phyloP scores from a whole-genome alignment of 2,329 filamentous ascomycete genomes.

The Phialophora chinensis region DNA sequence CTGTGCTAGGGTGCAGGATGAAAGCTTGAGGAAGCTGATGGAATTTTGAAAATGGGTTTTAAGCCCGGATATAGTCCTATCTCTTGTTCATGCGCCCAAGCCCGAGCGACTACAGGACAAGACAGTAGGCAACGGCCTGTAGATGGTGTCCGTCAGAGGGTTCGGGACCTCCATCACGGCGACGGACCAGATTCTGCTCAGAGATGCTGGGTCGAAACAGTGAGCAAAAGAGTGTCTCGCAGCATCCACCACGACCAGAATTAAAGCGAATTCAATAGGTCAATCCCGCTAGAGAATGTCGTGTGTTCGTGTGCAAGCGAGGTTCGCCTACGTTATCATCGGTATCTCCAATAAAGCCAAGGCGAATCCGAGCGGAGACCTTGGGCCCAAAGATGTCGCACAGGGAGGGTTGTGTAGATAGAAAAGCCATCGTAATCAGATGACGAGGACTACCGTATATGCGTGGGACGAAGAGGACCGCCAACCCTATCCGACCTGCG shows the following conservation, averaged over 20 bases:
- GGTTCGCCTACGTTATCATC: too few relatives aligned
- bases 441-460: neutral
- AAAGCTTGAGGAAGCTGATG: constrained; percentile 4
- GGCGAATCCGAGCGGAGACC: too few relatives aligned
- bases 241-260: neutral
- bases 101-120: neutral
- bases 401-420: neutral
- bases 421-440: neutral
- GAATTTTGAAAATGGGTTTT: neutral
- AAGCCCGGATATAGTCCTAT: neutral
- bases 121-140: neutral
- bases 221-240: neutral
- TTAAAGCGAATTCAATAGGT: neutral
- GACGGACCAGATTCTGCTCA: neutral
- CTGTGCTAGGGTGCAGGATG: constrained; percentile 5
- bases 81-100: neutral
- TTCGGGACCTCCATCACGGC: neutral
- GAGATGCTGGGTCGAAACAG: too few relatives aligned
- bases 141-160: neutral
- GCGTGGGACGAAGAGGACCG: neutral
- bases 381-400: too few relatives aligned
- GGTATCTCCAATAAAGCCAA: too few relatives aligned
- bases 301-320: too few relatives aligned
- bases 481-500: neutral
- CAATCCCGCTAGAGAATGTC: too few relatives aligned